Evolutionary conservation across 225 moss, liverwort and hornwort species (phyloP), one percentile per base, ranked within the genome.

Genomic region (Polytrichum commune): DNA sequence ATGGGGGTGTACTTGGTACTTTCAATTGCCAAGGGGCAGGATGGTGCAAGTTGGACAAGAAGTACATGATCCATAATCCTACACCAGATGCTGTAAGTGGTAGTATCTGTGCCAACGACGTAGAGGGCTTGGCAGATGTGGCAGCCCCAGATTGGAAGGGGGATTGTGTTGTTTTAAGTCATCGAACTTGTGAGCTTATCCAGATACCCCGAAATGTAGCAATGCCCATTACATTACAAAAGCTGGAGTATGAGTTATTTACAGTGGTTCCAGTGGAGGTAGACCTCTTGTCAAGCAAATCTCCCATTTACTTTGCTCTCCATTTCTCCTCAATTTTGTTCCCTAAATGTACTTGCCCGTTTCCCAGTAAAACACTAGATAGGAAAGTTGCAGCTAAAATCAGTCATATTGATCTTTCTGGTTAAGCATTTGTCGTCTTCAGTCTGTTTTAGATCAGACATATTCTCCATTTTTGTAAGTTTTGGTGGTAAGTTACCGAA

Each of bases 11-110:
- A 72, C 62, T 99, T 19, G 95, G 91, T 75, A 86, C 83, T 67
- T 99, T 99, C 83, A 99, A 99, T 20, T 99, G 98, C 74, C 98
- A 99, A 90, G 98, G 98, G 65, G 91, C 98, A 56, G 98, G 93
- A 20, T 99, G 98, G 98, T 95, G 93, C 73, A 95, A 95, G 73
- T 74, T 85, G 55, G 86, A 83, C 72, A 99, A 93, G 75, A 93
- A 90, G 73, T 85, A 95, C 58, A 76, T 18, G 56, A 93, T 99
- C 33, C 98, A 99, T n/a, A 82, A 99, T 53, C 65, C 76, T 64
- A 70, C 82, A 30, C 91, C 98, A 0, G 67, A 73, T 5, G 74
- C 78, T 0, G 72, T 99, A 55, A 81, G 90, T 2, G 89, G 98
- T 53, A 85, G 90, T 53, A 72, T 99, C 20, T 78, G 80, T 13